Evolutionary conservation across 2,329 filamentous ascomycete genomes (phyloP), one percentile per base, ranked within the genome.

Genomic region (Tolypocladium nubicola): DNA sequence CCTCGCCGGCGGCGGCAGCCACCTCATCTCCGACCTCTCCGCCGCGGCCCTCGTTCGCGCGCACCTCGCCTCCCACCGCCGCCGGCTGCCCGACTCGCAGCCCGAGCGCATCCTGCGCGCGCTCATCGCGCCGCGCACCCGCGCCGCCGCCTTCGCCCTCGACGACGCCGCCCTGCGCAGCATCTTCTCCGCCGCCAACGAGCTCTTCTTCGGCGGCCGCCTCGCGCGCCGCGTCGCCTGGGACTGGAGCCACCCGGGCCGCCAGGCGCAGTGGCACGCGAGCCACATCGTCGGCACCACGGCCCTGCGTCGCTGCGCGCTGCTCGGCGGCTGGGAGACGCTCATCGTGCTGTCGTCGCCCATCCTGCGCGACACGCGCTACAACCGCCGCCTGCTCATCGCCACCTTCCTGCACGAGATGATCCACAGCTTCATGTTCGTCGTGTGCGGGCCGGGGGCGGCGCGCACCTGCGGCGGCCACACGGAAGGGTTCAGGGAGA

Each of bases 371-470:
- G 75, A 80, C 61, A 74, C 69, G 16, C 75, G 73, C 53, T 87
- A 83, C 67, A 84, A 83, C 65, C 72, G 83, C 6, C 75, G 82
- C 8, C 73, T 87, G 19, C 75, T 87, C 56, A 84, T 87, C 53
- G 82, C 81, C 8, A 84, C 84, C 0, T 86, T 87, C 61, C 65
- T 87, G 52, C 84, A 87, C 65, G 84, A 87, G 69, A 77, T 86
- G 62, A 83, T 87, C 53, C 84, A 87, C 69, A 83, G 83, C 68
- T 87, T 85, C 64, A 72, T 87, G 19, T 87, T 87, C 61, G 78
- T 87, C 57, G 75, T 72, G 55, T 85, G 82, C 62, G 84, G 84
- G 4, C 80, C 83, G 65, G 49, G 83, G 83, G 0, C 72, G 77
- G 40, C 70, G 75, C 30, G 73, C 2, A 50, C 47, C 10, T 50